phyloP scores from a whole-genome alignment of 2,329 filamentous ascomycete species.

The Ophiostoma australiae region DNA sequence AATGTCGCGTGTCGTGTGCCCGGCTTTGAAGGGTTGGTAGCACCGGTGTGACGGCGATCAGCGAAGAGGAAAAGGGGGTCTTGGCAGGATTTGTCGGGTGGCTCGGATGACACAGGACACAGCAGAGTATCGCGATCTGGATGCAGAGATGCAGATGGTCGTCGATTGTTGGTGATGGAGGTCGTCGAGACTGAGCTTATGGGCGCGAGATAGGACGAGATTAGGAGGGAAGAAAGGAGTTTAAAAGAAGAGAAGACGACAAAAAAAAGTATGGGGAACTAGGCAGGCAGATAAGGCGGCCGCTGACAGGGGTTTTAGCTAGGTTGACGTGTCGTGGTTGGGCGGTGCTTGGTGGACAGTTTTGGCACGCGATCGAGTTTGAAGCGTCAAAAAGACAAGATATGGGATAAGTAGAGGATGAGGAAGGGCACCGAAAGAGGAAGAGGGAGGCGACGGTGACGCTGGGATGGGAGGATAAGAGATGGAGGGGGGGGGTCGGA shows the following conservation, averaged over 20 bases:
- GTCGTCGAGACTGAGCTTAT: constrained; percentile 8
- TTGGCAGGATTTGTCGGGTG: constrained; percentile 2
- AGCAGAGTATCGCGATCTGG: background rate
- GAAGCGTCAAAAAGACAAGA: background rate
- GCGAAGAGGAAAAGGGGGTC: constrained; percentile 1
- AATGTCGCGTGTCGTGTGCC: constrained; percentile 8
- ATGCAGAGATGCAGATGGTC: background rate
- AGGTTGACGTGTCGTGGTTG: background rate
- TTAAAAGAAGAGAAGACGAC: background rate
- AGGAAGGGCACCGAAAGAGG: background rate
- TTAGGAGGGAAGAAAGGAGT: background rate
- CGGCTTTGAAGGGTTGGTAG: background rate
- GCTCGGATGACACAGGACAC: background rate
- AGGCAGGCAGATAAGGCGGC: constrained; percentile 15
- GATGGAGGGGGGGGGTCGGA: background rate
- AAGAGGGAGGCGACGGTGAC: constrained; percentile 11
- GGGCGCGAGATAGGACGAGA: background rate
- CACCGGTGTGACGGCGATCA: background rate
- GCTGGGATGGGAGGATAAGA: constrained; percentile 10
- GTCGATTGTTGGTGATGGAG: background rate
- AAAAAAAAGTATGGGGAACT: constrained; percentile 7
- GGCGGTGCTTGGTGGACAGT: background rate
- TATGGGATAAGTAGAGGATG: background rate
- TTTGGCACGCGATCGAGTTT: constrained; percentile 1
- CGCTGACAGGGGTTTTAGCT: background rate